Evolutionary conservation across 306 rosid genomes (phyloP).

Genomic region (Trifolium pratense): DNA sequence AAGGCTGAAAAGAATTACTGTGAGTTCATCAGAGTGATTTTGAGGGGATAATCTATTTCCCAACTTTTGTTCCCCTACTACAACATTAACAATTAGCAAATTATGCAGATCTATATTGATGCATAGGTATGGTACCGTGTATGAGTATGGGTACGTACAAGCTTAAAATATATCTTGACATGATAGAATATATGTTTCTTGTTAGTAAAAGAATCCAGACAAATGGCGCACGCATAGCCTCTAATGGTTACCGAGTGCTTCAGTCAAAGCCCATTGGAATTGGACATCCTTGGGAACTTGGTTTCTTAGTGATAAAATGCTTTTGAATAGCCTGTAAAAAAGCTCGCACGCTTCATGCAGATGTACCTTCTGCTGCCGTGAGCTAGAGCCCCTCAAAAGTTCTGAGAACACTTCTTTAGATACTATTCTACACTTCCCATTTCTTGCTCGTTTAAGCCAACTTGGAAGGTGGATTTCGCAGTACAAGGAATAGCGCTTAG

Average conservation of each 20-base stretch:
- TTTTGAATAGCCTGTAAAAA: slow-evolving; percentile 91
- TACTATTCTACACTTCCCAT: slow-evolving; percentile 93
- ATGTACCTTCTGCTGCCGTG: slow-evolving; percentile 65
- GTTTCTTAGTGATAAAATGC: slow-evolving; percentile 86
- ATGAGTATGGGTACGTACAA: too few species aligned
- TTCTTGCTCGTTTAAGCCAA: slow-evolving; percentile 99
- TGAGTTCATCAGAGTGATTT: too few species aligned
- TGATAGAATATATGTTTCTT: slow-evolving; percentile 45
- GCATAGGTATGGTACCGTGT: too few species aligned
- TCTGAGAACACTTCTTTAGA: slow-evolving; percentile 93
- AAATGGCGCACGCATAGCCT: slow-evolving; percentile 96
- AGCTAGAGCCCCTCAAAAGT: slow-evolving; percentile 70
- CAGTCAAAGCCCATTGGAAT: slow-evolving; percentile 94
- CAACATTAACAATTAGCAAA: too few species aligned
- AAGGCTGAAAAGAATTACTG: too few species aligned
- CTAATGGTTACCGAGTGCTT: slow-evolving; percentile 86
- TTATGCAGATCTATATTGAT: too few species aligned
- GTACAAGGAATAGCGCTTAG: slow-evolving; percentile 78
- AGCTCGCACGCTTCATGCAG: slow-evolving; percentile 96
- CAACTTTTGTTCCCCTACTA: too few species aligned
- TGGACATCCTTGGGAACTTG: slow-evolving; percentile 94
- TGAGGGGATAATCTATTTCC: too few species aligned
- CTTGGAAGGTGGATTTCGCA: slow-evolving; percentile 95
- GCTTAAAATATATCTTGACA: too few species aligned
- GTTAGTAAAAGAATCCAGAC: slow-evolving; percentile 94